Conservation (phyloP, 805 yeast genomes). For the Priceomyces carsonii region DNA sequence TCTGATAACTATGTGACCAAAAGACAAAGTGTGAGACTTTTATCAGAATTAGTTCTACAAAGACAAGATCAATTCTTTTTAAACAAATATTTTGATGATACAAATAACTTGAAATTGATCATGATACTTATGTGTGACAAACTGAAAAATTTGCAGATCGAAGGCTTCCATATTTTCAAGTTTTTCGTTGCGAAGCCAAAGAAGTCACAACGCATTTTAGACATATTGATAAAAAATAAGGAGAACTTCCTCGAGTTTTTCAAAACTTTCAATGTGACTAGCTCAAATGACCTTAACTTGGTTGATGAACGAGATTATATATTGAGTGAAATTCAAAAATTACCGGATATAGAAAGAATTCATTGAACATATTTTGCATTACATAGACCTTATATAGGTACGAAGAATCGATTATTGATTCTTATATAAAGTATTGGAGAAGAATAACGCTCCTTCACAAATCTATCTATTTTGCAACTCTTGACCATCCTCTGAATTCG, state of each 20-base stretch:
- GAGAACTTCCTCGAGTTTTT: conserved; percentile 73
- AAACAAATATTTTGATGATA: conserved; percentile 74
- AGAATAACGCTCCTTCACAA: background rate
- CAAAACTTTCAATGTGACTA: conserved; percentile 59
- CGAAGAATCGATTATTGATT: background rate
- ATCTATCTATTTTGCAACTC: conserved; percentile 28
- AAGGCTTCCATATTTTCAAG: conserved; percentile 91
- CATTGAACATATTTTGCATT: conserved; percentile 7
- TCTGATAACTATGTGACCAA: conserved; percentile 88
- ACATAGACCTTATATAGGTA: conserved; percentile 1
- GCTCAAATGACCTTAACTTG: conserved; percentile 65
- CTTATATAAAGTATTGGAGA: too few relatives aligned
- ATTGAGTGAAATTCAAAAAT: conserved; percentile 65
- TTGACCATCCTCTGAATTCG: conserved; percentile 58
- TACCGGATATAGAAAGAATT: conserved; percentile 58
- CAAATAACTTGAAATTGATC: conserved; percentile 79
- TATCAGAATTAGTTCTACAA: conserved; percentile 69
- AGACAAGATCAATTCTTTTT: conserved; percentile 72
- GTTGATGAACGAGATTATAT: conserved; percentile 82
- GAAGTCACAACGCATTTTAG: conserved; percentile 75
- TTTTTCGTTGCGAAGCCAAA: conserved; percentile 96
- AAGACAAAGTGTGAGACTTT: conserved; percentile 80
- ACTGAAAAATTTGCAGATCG: conserved; percentile 84
- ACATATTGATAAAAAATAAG: conserved; percentile 81
- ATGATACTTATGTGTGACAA: conserved; percentile 88